Base-by-base conservation (phyloP, 1,284 basidiomycete genomes). In the Tilletiaria anomala region DNA sequence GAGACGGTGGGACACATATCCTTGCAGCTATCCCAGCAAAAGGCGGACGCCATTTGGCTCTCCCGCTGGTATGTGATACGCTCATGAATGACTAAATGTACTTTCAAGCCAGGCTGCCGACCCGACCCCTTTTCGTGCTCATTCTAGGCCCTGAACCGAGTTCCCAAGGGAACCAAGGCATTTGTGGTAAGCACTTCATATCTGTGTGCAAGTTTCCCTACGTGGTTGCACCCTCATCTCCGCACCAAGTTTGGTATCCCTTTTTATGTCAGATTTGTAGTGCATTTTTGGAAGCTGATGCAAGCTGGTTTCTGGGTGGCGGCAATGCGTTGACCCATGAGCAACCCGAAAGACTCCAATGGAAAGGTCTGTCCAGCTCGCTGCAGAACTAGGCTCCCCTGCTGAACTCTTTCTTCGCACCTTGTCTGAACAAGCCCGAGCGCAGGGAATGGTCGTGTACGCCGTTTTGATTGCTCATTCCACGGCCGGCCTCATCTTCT, bases 391-490 rank as follows among this genome's bases (percentile, higher is more conserved):
- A 33, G 5, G 41, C 47, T 16, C 53, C 37, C 1, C 54, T 56
- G 33, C 26, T n/a, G 10, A 29, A 29, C 10, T n/a, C 10, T 29
- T n/a, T 8, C 26, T n/a, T n/a, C n/a, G n/a, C n/a, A n/a, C n/a
- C n/a, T n/a, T n/a, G n/a, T n/a, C n/a, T n/a, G n/a, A n/a, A n/a
- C n/a, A n/a, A n/a, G n/a, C n/a, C n/a, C n/a, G n/a, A n/a, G n/a
- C 42, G 56, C 11, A 31, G 56, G 2, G 55, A 59, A 15, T 59
- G 6, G 48, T 55, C 42, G 49, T 56, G 48, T 59, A 58, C 32
- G 36, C 47, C 2, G 53, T 58, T 11, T 47, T 64, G 19, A 65
- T 64, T 45, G 60, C 59, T 17, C 59, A 62, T 42, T 61, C 62
- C 10, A 42, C 48, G 31, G 62, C 56, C 31, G 62, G 62, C 5